A percentile compares a stretch with the other conserved stretches of the same genome.
phyloP scores from a whole-genome alignment of 148 eudicot species.

The Cornus controversa region DNA sequence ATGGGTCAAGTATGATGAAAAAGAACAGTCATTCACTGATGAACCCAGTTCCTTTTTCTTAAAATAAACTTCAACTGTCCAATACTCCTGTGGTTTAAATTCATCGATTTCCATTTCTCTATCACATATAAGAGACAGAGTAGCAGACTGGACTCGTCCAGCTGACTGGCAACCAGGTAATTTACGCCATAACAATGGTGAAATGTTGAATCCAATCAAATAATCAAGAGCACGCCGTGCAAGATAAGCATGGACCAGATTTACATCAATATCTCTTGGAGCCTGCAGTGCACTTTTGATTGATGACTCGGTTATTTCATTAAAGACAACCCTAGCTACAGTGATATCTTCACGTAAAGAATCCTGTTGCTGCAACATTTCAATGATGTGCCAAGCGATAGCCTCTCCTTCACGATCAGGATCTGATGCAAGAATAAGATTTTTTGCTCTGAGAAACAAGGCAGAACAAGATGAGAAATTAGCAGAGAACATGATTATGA shows the following conservation, averaged over 20 bases:
- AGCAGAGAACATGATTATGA: not conserved
- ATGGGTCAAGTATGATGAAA: slow-evolving; percentile 73
- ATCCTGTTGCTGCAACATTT: slow-evolving; percentile 87
- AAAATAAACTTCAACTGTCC: slow-evolving; percentile 75
- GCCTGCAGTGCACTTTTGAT: slow-evolving; percentile 70
- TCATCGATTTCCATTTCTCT: slow-evolving; percentile 81
- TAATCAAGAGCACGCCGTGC: slow-evolving; percentile 98
- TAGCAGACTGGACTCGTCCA: slow-evolving; percentile 97
- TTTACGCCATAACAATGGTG: slow-evolving; percentile 91
- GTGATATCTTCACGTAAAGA: slow-evolving; percentile 56
- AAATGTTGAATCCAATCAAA: slow-evolving; percentile 93
- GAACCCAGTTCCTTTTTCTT: slow-evolving; percentile 27
- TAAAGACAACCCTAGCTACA: slow-evolving; percentile 86
- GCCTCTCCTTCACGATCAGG: slow-evolving; percentile 99
- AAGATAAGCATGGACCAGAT: slow-evolving; percentile 95
- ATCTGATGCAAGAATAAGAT: slow-evolving; percentile 97
- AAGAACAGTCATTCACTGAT: slow-evolving; percentile 9
- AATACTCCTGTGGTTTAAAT: slow-evolving; percentile 81
- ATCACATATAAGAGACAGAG: slow-evolving; percentile 80
- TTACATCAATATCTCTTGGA: slow-evolving; percentile 79
- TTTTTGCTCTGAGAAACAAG: slow-evolving; percentile 72
- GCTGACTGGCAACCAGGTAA: slow-evolving; percentile 97
- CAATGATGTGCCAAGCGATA: slow-evolving; percentile 96
- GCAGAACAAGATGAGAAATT: slow-evolving; percentile 30
- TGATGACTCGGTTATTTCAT: slow-evolving; percentile 86